phyloP scores from a whole-genome alignment of 768 basidiomycete genomes.

The Phlebiopsis gigantea region DNA sequence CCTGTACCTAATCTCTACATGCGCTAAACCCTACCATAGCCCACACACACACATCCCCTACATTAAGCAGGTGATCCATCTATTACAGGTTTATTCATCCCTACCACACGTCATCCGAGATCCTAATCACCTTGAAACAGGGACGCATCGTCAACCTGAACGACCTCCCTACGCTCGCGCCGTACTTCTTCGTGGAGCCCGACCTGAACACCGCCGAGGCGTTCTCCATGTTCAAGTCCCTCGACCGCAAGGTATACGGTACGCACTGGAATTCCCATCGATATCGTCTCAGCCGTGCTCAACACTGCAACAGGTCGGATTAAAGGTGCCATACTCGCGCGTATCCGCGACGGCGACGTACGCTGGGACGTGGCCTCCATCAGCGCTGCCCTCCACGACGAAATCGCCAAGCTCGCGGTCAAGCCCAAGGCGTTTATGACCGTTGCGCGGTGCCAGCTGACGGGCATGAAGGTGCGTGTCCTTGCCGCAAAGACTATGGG shows the following conservation, averaged over 20 bases:
- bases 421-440: constrained; percentile 60
- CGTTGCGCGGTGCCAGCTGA: constrained; percentile 70
- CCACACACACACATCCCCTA: constrained; percentile 48
- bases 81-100: constrained; percentile 44
- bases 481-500: background rate
- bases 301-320: background rate
- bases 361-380: constrained; percentile 37
- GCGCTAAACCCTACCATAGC: background rate
- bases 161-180: constrained; percentile 63
- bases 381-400: constrained; percentile 36
- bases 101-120: background rate
- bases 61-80: constrained; percentile 57
- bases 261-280: constrained; percentile 16
- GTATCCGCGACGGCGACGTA: constrained; percentile 24
- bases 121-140: constrained; percentile 29
- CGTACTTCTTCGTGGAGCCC: constrained; percentile 78
- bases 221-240: constrained; percentile 39
- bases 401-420: constrained; percentile 34
- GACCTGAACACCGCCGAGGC: constrained; percentile 53
- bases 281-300: background rate
- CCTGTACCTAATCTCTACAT: background rate
- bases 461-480: constrained; percentile 68
- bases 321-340: constrained; percentile 20
- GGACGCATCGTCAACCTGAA: constrained; percentile 64
- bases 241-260: constrained; percentile 43